phyloP scores from a whole-genome alignment of 306 rosid genomes.

The Trifolium repens region DNA sequence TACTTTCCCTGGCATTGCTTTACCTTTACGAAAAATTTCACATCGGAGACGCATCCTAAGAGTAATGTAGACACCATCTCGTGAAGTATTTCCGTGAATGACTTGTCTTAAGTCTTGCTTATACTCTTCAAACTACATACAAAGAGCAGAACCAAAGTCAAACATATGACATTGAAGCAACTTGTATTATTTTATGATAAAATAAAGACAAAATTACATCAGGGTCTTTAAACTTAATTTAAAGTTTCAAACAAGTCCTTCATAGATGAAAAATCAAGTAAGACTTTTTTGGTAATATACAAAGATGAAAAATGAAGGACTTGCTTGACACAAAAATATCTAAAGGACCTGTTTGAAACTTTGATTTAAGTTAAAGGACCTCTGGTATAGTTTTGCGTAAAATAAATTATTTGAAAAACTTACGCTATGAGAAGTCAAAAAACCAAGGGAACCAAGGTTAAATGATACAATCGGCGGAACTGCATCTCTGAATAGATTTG shows the following conservation, averaged over 20 bases:
- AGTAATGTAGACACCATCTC: conserved; percentile 96
- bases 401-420: conserved; percentile 43
- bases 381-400: neutral
- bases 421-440: conserved; percentile 91
- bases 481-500: conserved; percentile 85
- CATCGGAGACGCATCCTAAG: conserved; percentile 97
- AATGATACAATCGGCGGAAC: conserved; percentile 97
- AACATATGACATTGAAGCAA: conserved; percentile 23
- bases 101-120: conserved; percentile 80
- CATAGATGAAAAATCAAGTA: neutral
- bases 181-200: conserved; percentile 11
- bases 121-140: conserved; percentile 73
- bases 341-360: neutral
- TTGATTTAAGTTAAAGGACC: neutral
- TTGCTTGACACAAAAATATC: too few relatives aligned
- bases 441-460: conserved; percentile 99
- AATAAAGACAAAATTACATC: conserved; percentile 10
- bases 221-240: neutral
- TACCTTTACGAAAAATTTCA: conserved; percentile 82
- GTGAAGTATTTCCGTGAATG: conserved; percentile 84
- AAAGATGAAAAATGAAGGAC: too few relatives aligned
- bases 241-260: neutral
- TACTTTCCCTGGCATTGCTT: conserved; percentile 88
- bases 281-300: too few relatives aligned
- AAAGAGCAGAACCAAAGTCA: conserved; percentile 44